Evolutionary conservation across 2,329 filamentous ascomycete genomes (phyloP).

Genomic region (Emmonsia crescens): DNA sequence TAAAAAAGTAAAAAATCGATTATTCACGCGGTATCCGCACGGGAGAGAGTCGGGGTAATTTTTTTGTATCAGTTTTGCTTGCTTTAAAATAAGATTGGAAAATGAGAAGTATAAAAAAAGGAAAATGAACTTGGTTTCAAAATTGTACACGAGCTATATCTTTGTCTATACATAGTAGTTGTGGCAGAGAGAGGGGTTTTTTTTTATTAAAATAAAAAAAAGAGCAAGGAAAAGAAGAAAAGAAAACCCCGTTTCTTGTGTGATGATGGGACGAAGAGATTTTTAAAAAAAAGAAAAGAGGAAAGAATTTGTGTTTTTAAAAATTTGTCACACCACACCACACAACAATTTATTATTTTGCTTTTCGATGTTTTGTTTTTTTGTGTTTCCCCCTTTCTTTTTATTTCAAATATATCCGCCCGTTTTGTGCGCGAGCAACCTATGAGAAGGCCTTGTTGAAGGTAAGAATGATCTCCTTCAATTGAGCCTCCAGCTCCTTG

Average conservation of each 20-base stretch:
- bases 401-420: conserved; percentile 1
- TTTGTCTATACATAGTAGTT: conserved; percentile 10
- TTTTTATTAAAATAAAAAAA: conserved; percentile 4
- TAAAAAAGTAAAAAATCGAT: no score
- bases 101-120: conserved; percentile 5
- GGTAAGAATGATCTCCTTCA: conserved; percentile 58
- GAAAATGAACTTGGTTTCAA: conserved; percentile 10
- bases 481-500: conserved; percentile 65
- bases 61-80: no score
- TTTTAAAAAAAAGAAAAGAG: neutral
- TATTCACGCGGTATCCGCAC: no score
- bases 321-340: neutral
- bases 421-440: neutral
- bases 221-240: neutral
- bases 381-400: neutral
- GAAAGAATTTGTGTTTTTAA: neutral
- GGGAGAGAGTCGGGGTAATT: no score
- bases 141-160: conserved; percentile 15
- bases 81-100: conserved; percentile 1
- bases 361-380: neutral
- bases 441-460: conserved; percentile 90
- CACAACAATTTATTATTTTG: neutral
- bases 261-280: neutral
- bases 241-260: neutral
- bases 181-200: neutral